These are phyloP conservation scores for Phlegmacium glaucopus DNA, from an alignment of 768 basidiomycete genomes.

Conservation along the genomic window DNA sequence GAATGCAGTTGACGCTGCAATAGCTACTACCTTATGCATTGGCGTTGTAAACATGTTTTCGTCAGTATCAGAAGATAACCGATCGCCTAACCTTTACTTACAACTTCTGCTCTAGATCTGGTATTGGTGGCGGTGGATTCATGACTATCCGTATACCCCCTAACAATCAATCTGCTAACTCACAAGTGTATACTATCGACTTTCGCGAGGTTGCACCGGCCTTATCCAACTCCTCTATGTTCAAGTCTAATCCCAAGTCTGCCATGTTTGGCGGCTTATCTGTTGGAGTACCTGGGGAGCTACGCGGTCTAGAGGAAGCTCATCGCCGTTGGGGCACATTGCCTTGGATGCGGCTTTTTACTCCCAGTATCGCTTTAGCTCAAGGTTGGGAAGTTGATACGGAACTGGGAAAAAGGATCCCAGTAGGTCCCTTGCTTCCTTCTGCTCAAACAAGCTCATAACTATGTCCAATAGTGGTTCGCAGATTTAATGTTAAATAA, in stretches of 20 bases:
- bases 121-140: slow-evolving; percentile 87
- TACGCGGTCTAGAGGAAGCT: slow-evolving; percentile 83
- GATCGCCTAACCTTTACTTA: slow-evolving; percentile 4
- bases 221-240: slow-evolving; percentile 77
- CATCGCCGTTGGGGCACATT: slow-evolving; percentile 80
- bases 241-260: slow-evolving; percentile 44
- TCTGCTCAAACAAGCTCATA: slow-evolving; percentile 1
- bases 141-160: slow-evolving; percentile 81
- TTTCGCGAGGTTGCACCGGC: slow-evolving; percentile 87
- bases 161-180: slow-evolving; percentile 31
- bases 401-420: slow-evolving; percentile 74
- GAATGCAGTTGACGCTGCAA: slow-evolving; percentile 86
- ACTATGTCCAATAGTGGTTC: slow-evolving; percentile 32
- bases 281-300: slow-evolving; percentile 89
- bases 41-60: slow-evolving; percentile 92
- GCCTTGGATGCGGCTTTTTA: slow-evolving; percentile 74
- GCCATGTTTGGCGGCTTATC: slow-evolving; percentile 76
- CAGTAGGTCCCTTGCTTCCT: slow-evolving; percentile 33
- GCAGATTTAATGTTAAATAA: slow-evolving; percentile 56
- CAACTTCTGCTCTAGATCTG: slow-evolving; percentile 46
- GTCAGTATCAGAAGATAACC: slow-evolving; percentile 39
- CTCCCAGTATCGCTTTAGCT: slow-evolving; percentile 74
- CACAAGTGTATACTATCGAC: slow-evolving; percentile 73
- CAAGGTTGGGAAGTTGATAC: slow-evolving; percentile 73
- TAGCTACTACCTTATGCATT: slow-evolving; percentile 74